Evolutionary conservation across 2,329 filamentous ascomycete species (phyloP).

Genomic region (Diaporthe sp.): DNA sequence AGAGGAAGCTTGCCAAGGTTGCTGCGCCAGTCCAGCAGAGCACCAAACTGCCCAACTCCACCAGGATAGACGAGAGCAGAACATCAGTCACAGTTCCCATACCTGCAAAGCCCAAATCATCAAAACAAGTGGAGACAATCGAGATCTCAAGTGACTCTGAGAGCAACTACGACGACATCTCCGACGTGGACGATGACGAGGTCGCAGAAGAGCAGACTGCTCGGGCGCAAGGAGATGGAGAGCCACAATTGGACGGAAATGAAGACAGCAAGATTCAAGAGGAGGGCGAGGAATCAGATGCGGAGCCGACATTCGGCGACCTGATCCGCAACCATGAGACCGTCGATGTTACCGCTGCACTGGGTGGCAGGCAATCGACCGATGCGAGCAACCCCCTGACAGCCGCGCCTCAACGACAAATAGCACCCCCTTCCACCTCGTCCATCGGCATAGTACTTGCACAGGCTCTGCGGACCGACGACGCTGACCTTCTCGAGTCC

Average conservation of each 20-base stretch:
- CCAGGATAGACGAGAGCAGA: conserved; percentile 70
- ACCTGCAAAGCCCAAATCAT: conserved; percentile 49
- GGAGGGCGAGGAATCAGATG: conserved; percentile 62
- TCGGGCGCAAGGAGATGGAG: conserved; percentile 41
- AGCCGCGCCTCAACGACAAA: conserved; percentile 56
- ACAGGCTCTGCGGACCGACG: conserved; percentile 93
- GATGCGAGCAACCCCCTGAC: conserved; percentile 51
- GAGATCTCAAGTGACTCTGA: conserved; percentile 71
- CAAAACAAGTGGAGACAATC: conserved; percentile 59
- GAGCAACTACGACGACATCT: conserved; percentile 61
- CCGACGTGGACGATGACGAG: conserved; percentile 51
- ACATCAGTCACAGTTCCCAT: conserved; percentile 62
- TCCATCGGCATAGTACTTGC: conserved; percentile 94
- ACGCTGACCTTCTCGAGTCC: conserved; percentile 89
- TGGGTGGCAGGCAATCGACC: conserved; percentile 56
- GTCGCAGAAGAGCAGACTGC: conserved; percentile 52
- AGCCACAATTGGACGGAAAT: conserved; percentile 29
- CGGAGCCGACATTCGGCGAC: conserved; percentile 86
- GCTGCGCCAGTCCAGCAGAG: conserved; percentile 68
- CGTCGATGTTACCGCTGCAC: conserved; percentile 80
- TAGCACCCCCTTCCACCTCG: conserved; percentile 77
- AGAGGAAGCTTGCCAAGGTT: conserved; percentile 72
- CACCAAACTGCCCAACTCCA: conserved; percentile 65
- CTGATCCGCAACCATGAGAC: conserved; percentile 80
- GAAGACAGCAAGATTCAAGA: conserved; percentile 45